Evolutionary conservation across 225 moss, liverwort and hornwort species (phyloP).

Genomic region (Climacium dendroides): DNA sequence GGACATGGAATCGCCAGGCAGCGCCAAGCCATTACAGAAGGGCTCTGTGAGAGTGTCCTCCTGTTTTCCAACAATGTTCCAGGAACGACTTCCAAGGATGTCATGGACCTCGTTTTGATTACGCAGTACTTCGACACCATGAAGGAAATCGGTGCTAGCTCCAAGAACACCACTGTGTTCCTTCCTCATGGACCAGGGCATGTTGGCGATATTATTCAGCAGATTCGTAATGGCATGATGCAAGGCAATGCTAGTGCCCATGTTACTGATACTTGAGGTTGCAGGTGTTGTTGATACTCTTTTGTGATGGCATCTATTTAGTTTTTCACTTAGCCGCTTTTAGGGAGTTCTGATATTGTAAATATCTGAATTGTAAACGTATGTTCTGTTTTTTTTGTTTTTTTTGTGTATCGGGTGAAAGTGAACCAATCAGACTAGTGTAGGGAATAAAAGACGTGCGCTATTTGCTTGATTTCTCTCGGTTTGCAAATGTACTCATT

Average conservation of each 20-base stretch:
- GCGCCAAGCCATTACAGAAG: constrained; percentile 85
- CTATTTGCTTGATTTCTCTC: neutral
- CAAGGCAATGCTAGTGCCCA: constrained; percentile 27
- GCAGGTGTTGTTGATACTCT: neutral
- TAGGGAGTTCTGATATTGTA: neutral
- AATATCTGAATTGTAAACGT: neutral
- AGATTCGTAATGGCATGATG: constrained; percentile 81
- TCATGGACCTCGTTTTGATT: constrained; percentile 89
- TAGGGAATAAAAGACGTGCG: neutral
- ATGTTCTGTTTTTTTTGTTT: neutral
- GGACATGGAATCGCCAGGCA: constrained; percentile 85
- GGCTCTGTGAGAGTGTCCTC: constrained; percentile 85
- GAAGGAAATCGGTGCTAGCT: constrained; percentile 81
- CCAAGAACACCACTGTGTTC: constrained; percentile 78
- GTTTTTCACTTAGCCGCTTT: neutral
- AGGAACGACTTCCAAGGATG: constrained; percentile 83
- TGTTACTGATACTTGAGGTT: neutral
- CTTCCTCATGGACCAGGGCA: constrained; percentile 91
- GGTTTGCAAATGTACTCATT: neutral
- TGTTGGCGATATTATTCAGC: constrained; percentile 57
- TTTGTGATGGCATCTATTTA: neutral
- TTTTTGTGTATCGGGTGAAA: neutral
- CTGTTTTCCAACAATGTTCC: constrained; percentile 75
- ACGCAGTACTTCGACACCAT: constrained; percentile 99
- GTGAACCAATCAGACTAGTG: neutral